Evolutionary conservation across 2,329 filamentous ascomycete species (phyloP).

Genomic region (Triangularia setosa): DNA sequence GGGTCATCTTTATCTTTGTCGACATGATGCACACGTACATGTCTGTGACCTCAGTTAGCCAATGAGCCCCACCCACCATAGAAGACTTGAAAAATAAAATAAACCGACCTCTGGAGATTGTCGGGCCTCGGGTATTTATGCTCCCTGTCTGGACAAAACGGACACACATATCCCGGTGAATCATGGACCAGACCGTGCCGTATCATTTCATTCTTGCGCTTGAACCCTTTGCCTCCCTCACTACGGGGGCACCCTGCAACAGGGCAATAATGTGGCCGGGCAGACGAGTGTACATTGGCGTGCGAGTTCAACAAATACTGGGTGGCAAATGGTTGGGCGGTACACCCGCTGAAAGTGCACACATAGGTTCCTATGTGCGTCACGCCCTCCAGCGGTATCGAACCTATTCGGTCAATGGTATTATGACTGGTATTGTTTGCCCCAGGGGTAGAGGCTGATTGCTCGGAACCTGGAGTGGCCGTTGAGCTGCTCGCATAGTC

Average conservation of each 20-base stretch:
- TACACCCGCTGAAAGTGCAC: conserved; percentile 62
- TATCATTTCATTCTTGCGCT: conserved; percentile 71
- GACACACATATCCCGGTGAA: conserved; percentile 92
- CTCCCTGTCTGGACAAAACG: conserved; percentile 89
- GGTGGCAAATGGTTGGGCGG: conserved; percentile 70
- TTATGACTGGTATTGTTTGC: neutral
- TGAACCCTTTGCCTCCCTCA: conserved; percentile 64
- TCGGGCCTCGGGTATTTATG: conserved; percentile 94
- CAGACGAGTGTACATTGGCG: conserved; percentile 65
- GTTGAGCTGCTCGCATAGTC: conserved; percentile 44
- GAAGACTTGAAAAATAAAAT: neutral
- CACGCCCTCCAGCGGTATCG: conserved; percentile 42
- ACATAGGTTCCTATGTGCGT: conserved; percentile 52
- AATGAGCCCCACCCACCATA: too few relatives aligned
- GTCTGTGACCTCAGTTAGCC: conserved; percentile 49
- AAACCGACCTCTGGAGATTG: conserved; percentile 80
- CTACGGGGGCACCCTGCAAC: conserved; percentile 60
- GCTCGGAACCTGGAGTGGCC: conserved; percentile 40
- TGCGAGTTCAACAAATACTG: conserved; percentile 76
- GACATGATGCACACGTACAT: conserved; percentile 86
- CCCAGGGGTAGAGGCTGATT: conserved; percentile 35
- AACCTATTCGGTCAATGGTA: neutral
- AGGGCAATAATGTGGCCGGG: conserved; percentile 62
- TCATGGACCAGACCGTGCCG: conserved; percentile 83
- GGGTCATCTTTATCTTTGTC: conserved; percentile 90